These are phyloP conservation scores for Casuarina equisetifolia DNA, from an alignment of 306 rosid species.

Conservation along the genomic window DNA sequence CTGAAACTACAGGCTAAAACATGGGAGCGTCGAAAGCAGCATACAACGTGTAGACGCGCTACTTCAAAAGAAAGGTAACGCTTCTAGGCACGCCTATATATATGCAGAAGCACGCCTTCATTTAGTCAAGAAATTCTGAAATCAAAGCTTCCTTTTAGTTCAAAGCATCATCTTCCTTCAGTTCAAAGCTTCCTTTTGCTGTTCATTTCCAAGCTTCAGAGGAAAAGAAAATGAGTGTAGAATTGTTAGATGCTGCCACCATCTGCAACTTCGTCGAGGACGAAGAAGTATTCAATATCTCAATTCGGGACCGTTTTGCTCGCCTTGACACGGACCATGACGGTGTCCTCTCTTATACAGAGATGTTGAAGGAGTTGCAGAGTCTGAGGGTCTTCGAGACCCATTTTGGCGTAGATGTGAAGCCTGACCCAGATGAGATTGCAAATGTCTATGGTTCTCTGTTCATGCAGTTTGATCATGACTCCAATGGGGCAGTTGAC, in stretches of 20 bases:
- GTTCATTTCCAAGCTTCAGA: not conserved
- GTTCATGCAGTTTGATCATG: constrained; percentile 59
- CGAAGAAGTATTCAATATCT: constrained; percentile 55
- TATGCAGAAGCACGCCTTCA: not conserved
- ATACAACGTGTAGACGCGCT: no score
- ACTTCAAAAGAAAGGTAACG: not conserved
- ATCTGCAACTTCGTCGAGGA: constrained; percentile 64
- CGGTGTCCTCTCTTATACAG: constrained; percentile 60
- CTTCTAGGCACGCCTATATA: not conserved
- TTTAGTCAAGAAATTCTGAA: not conserved
- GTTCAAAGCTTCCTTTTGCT: not conserved
- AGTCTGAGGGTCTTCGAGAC: constrained; percentile 62
- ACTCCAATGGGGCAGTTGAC: constrained; percentile 59
- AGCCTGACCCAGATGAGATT: constrained; percentile 53
- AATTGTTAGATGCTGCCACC: constrained; percentile 65
- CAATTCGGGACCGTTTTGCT: constrained; percentile 37
- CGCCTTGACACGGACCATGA: constrained; percentile 56
- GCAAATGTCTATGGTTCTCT: constrained; percentile 49
- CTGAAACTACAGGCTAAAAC: not conserved
- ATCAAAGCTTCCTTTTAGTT: not conserved
- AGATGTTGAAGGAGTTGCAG: constrained; percentile 74
- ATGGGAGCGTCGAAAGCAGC: not conserved
- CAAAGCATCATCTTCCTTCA: not conserved
- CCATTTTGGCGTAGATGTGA: constrained; percentile 61
- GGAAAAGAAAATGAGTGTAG: constrained; percentile 64